Conservation (phyloP, 2,329 filamentous ascomycete genomes). For the Neophaeococcomyces mojaviensis region DNA sequence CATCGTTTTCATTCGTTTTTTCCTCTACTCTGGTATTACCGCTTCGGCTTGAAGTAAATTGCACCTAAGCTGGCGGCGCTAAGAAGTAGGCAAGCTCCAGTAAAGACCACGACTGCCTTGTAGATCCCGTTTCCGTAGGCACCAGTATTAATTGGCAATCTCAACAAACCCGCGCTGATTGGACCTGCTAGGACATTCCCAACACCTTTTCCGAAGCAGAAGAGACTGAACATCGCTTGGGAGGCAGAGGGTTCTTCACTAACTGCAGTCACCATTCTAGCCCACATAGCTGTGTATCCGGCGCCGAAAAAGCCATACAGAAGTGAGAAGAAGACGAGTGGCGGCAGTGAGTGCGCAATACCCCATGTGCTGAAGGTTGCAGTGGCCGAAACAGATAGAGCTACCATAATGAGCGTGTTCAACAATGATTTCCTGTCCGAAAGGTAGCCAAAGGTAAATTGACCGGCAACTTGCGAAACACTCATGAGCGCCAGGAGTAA, state of each 20-base stretch:
- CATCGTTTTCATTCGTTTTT: too few species aligned
- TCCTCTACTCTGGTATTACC: too few species aligned
- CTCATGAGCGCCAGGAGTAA: slow-evolving; percentile 19
- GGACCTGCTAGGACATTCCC: slow-evolving; percentile 24
- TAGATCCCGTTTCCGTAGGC: slow-evolving; percentile 16
- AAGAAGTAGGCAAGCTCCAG: slow-evolving; percentile 18
- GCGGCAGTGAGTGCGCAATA: slow-evolving; percentile 34
- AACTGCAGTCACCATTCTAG: slow-evolving; percentile 29
- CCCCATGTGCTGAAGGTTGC: slow-evolving; percentile 44
- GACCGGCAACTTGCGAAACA: slow-evolving; percentile 27
- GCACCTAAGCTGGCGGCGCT: slow-evolving; percentile 14
- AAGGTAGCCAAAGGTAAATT: slow-evolving; percentile 28
- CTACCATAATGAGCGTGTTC: slow-evolving; percentile 36
- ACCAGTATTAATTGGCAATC: not conserved
- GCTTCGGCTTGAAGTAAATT: too few species aligned
- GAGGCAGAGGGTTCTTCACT: slow-evolving; percentile 12
- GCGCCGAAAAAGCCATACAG: slow-evolving; percentile 41
- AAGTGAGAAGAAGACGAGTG: slow-evolving; percentile 35
- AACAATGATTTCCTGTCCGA: slow-evolving; percentile 35
- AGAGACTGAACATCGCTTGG: slow-evolving; percentile 16
- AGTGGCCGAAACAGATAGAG: slow-evolving; percentile 33
- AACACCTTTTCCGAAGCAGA: slow-evolving; percentile 21
- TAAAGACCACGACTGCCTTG: slow-evolving; percentile 18
- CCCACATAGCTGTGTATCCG: slow-evolving; percentile 38
- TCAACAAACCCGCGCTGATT: slow-evolving; percentile 17